phyloP scores from a whole-genome alignment of 1,139 yeast species.

The Diutina siamensis region DNA sequence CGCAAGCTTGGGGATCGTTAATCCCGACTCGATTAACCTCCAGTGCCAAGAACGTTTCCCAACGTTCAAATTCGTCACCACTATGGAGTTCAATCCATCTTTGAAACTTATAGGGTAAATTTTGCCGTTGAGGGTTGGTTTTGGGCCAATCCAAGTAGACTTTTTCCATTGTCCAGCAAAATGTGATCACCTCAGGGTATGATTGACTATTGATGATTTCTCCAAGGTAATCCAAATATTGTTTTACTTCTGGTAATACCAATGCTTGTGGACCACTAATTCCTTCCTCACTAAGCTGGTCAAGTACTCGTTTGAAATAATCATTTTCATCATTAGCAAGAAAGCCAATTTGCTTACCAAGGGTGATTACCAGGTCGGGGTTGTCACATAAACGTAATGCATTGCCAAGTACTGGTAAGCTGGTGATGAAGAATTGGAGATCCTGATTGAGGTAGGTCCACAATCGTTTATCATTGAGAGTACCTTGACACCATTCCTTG shows the following conservation, averaged over 20 bases:
- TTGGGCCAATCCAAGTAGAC: slow-evolving; percentile 45
- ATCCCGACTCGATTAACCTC: slow-evolving; percentile 31
- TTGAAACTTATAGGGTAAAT: slow-evolving; percentile 31
- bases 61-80: slow-evolving; percentile 31
- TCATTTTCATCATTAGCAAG: slow-evolving; percentile 36
- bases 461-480: slow-evolving; percentile 27
- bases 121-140: slow-evolving; percentile 13
- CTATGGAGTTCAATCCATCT: slow-evolving; percentile 43
- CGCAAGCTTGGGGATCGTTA: slow-evolving; percentile 15
- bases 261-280: slow-evolving; percentile 12
- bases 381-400: slow-evolving; percentile 33
- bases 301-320: slow-evolving; percentile 28
- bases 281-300: slow-evolving; percentile 17
- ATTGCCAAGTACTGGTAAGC: slow-evolving; percentile 33
- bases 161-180: slow-evolving; percentile 36
- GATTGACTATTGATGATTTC: slow-evolving; percentile 18
- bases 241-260: slow-evolving; percentile 22
- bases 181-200: slow-evolving; percentile 35
- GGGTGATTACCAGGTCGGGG: slow-evolving; percentile 20
- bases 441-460: slow-evolving; percentile 39
- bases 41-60: slow-evolving; percentile 32
- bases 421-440: slow-evolving; percentile 32
- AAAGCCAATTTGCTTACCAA: slow-evolving; percentile 43
- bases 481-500: slow-evolving; percentile 34
- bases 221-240: slow-evolving; percentile 25